Percentiles rank a stretch among this genome's conserved stretches.
These are phyloP conservation scores for Botrytis cinerea DNA, from an alignment of 2,329 filamentous ascomycete species.

Conservation along the genomic window DNA sequence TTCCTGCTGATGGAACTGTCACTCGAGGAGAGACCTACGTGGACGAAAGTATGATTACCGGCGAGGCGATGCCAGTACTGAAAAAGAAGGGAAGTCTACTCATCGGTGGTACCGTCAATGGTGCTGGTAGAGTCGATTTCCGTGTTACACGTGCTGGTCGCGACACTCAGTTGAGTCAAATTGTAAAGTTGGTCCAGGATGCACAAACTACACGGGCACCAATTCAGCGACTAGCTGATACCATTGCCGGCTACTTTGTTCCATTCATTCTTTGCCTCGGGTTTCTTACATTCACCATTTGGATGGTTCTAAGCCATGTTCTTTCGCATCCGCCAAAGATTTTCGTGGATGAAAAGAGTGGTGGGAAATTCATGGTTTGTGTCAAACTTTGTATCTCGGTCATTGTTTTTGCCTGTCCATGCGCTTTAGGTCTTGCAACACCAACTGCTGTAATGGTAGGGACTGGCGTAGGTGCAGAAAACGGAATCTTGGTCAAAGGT, in stretches of 20 bases:
- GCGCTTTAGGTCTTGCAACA: constrained; percentile 91
- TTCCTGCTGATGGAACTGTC: constrained; percentile 87
- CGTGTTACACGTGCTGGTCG: constrained; percentile 88
- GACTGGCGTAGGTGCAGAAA: constrained; percentile 92
- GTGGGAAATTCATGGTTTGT: constrained; percentile 94
- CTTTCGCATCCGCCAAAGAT: constrained; percentile 83
- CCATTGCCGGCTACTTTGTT: constrained; percentile 90
- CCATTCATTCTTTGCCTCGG: constrained; percentile 85
- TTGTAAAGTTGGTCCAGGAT: constrained; percentile 96
- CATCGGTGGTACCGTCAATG: constrained; percentile 95
- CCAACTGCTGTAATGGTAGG: constrained; percentile 99
- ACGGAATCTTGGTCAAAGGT: constrained; percentile 97
- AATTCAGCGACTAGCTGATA: constrained; percentile 90
- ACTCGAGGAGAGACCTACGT: constrained; percentile 90
- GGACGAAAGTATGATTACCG: constrained; percentile 98
- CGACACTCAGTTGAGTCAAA: constrained; percentile 96
- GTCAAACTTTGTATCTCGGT: constrained; percentile 97
- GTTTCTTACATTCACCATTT: constrained; percentile 79
- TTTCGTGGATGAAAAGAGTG: constrained; percentile 76
- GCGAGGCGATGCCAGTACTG: constrained; percentile 91
- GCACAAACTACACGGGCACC: constrained; percentile 93
- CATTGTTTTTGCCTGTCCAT: constrained; percentile 97
- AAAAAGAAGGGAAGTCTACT: constrained; percentile 79
- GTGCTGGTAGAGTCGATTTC: constrained; percentile 87
- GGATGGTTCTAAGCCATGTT: constrained; percentile 93